Percentiles rank a stretch among this genome's conserved stretches.
These are phyloP conservation scores for Boletellus sp. DNA, from an alignment of 1,284 basidiomycete species.

Conservation along the genomic window DNA sequence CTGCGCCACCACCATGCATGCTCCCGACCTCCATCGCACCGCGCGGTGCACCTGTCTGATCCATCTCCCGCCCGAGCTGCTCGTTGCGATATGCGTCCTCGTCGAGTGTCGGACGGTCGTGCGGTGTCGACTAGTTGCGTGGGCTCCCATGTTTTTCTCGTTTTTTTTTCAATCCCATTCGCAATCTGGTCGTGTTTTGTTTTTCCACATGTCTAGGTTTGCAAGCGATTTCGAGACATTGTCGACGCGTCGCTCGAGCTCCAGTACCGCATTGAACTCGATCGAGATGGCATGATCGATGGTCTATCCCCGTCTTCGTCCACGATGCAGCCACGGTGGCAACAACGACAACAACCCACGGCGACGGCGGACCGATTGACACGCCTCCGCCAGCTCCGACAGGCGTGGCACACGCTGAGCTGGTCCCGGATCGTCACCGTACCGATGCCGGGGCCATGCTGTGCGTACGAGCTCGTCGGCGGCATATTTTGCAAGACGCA, in stretches of 20 bases:
- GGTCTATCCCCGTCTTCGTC: conserved; percentile 8
- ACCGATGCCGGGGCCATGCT: conserved; percentile 40
- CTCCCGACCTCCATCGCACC: neutral
- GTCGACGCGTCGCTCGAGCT: conserved; percentile 40
- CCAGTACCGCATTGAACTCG: conserved; percentile 49
- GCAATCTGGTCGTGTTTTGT: too few relatives aligned
- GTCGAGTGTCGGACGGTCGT: conserved; percentile 10
- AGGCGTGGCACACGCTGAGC: conserved; percentile 40
- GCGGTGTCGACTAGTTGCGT: conserved; percentile 36
- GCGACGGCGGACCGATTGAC: conserved; percentile 38
- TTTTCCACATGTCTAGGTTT: conserved; percentile 47
- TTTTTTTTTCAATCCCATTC: too few relatives aligned
- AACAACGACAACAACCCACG: neutral
- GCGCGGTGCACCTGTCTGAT: conserved; percentile 1
- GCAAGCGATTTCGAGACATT: conserved; percentile 32
- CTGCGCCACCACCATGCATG: conserved; percentile 4
- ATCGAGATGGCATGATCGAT: conserved; percentile 43
- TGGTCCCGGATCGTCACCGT: conserved; percentile 35
- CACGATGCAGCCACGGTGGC: too few relatives aligned
- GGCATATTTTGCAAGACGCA: conserved; percentile 50
- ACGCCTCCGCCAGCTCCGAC: conserved; percentile 38
- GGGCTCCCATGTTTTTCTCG: neutral
- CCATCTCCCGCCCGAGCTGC: conserved; percentile 18
- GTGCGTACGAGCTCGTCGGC: conserved; percentile 56
- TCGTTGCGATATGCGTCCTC: conserved; percentile 12